These are phyloP conservation scores for Candolleomyces efflorescens DNA, from an alignment of 768 basidiomycete genomes.

Conservation along the genomic window DNA sequence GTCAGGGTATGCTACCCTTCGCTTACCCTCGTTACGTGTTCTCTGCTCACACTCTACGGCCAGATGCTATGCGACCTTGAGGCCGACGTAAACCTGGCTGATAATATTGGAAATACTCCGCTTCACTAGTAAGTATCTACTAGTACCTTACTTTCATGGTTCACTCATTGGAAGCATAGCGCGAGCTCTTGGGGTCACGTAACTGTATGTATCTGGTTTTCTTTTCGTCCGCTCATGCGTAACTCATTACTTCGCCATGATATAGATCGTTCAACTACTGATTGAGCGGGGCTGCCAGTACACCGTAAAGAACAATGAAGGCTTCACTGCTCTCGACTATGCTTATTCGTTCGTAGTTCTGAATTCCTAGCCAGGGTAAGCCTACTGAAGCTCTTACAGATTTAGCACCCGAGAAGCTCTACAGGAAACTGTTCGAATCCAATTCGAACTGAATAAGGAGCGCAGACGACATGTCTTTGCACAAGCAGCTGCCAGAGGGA, in stretches of 20 bases:
- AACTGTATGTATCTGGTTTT: constrained; percentile 44
- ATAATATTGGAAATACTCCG: constrained; percentile 89
- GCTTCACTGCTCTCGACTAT: constrained; percentile 90
- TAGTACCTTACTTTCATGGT: constrained; percentile 5
- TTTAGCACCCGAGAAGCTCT: constrained; percentile 72
- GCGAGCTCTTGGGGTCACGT: constrained; percentile 88
- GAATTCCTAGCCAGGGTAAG: not conserved
- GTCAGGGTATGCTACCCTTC: constrained; percentile 57
- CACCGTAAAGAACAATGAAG: constrained; percentile 80
- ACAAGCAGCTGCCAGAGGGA: constrained; percentile 65
- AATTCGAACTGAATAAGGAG: constrained; percentile 78
- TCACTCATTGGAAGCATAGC: constrained; percentile 33
- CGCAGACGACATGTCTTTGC: constrained; percentile 66
- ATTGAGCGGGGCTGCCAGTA: constrained; percentile 89
- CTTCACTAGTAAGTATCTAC: constrained; percentile 69
- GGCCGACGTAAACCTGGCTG: constrained; percentile 86
- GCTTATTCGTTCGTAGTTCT: constrained; percentile 69
- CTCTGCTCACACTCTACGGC: constrained; percentile 11
- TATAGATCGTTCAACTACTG: constrained; percentile 74
- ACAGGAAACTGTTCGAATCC: constrained; percentile 74
- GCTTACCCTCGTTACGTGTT: not conserved
- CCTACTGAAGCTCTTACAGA: constrained; percentile 30
- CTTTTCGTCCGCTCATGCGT: not conserved
- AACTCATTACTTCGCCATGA: not conserved
- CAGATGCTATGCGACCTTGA: constrained; percentile 91